A percentile compares a stretch with the other conserved stretches of the same genome.
These are phyloP conservation scores for Sinapis alba DNA, from an alignment of 441 rosid species.

Conservation along the genomic window DNA sequence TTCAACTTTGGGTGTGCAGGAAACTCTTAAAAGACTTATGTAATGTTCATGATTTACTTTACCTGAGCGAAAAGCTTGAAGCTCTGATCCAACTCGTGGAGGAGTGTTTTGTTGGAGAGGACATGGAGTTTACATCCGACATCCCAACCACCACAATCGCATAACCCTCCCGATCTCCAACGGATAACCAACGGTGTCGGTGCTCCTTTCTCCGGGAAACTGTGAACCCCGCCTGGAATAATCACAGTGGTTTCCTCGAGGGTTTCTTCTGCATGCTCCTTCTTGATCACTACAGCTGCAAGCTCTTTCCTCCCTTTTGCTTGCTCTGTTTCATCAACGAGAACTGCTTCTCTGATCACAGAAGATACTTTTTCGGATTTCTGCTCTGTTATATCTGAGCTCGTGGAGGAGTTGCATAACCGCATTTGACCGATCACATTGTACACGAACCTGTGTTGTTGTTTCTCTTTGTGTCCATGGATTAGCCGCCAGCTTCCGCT, in stretches of 20 bases:
- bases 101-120: constrained; percentile 46
- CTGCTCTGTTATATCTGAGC: constrained; percentile 25
- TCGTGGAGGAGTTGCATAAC: constrained; percentile 40
- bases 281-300: constrained; percentile 66
- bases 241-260: constrained; percentile 47
- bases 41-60: neutral
- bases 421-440: constrained; percentile 72
- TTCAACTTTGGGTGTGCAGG: neutral
- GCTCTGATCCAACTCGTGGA: constrained; percentile 33
- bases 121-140: constrained; percentile 72
- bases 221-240: constrained; percentile 75
- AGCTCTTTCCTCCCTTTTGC: constrained; percentile 53
- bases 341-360: constrained; percentile 56
- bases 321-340: constrained; percentile 54
- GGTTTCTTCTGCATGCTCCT: constrained; percentile 19
- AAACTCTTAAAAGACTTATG: neutral
- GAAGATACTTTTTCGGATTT: neutral
- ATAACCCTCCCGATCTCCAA: constrained; percentile 82
- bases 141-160: constrained; percentile 99
- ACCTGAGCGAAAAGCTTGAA: constrained; percentile 70
- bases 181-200: constrained; percentile 77
- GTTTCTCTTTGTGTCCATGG: constrained; percentile 63
- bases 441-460: constrained; percentile 51
- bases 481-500: constrained; percentile 68
- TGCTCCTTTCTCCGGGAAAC: constrained; percentile 64